Evolutionary conservation across 495 filamentous ascomycete species (phyloP), one percentile per base, ranked within the genome.

Genomic region (Daldinia decipiens): DNA sequence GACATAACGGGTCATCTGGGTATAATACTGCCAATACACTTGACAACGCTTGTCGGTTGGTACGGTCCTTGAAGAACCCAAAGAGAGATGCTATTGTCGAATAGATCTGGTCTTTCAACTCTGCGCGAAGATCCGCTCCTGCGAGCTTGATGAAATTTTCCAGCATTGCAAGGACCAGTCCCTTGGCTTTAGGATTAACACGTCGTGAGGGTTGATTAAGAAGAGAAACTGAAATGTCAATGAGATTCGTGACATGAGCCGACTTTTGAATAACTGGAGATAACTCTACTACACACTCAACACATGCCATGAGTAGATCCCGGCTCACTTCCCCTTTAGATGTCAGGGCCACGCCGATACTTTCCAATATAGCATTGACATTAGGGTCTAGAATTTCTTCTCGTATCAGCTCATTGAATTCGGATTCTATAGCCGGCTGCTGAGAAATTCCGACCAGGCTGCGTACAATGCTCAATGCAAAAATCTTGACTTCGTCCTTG

Each of bases 401-500:
- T 40, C 83, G 85, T 56, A 94, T 88, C 38, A 85, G 75, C 57
- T 87, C 83, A n/a, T 86, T 79, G 80, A 88, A 87, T 62, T 87
- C 84, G 19, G 80, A 84, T 76, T 84, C 70, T 66, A 70, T 62
- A 77, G 86, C 83, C 54, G 76, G 79, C 74, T 81, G 80, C 82
- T 76, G 72, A 4, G 88, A 84, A 36, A 90, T 77, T 7, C 80
- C 76, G 52, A 92, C 81, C 55, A 97, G 83, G 34, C 82, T 87
- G 62, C 85, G 82, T 38, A 98, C 72, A 47, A 97, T 89, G 13
- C 91, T 85, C 21, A 99, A 80, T 1, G 94, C 86, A 75, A 92
- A 97, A 0, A 91, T 75, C 70, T 94, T 95, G 67, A 98, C 95
- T 61, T 94, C 90, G 68, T 97, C 93, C 75, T 94, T 96, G 6